These are phyloP conservation scores for Pochonia chlamydosporia DNA, from an alignment of 2,329 filamentous ascomycete species.

Conservation along the genomic window DNA sequence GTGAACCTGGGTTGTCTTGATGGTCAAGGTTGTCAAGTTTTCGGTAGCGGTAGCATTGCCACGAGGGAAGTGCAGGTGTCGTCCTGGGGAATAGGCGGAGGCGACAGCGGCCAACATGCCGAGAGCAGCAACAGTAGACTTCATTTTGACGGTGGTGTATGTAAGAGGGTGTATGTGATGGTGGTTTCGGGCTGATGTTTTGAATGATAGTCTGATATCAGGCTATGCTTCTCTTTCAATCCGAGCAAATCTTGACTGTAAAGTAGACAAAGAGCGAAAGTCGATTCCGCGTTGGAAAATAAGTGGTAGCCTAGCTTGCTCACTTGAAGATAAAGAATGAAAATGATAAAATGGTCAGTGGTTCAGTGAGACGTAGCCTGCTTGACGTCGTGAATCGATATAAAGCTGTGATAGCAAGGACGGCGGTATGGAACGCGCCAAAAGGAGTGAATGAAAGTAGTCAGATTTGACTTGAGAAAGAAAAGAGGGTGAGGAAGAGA, in stretches of 20 bases:
- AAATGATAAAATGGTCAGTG: slow-evolving; percentile 13
- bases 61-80: slow-evolving; percentile 26
- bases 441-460: slow-evolving; percentile 20
- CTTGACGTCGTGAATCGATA: slow-evolving; percentile 10
- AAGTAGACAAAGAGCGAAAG: slow-evolving; percentile 18
- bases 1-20: slow-evolving; percentile 48
- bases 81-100: slow-evolving; percentile 31
- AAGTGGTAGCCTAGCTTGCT: slow-evolving; percentile 25
- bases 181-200: background rate
- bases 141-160: slow-evolving; percentile 36
- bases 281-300: slow-evolving; percentile 24
- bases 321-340: slow-evolving; percentile 19
- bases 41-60: slow-evolving; percentile 20
- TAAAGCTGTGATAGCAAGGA: slow-evolving; percentile 10
- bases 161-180: background rate
- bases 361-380: slow-evolving; percentile 11
- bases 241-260: background rate
- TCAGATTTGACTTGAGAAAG: background rate
- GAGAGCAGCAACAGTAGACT: slow-evolving; percentile 36
- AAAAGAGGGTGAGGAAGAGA: background rate
- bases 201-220: background rate
- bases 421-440: slow-evolving; percentile 9
- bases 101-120: slow-evolving; percentile 41
- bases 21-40: slow-evolving; percentile 35
- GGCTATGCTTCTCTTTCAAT: background rate